Percentiles rank a stretch among this genome's conserved stretches.
Evolutionary conservation across 2,329 filamentous ascomycete genomes (phyloP).

Genomic region (Escovopsis sp.): DNA sequence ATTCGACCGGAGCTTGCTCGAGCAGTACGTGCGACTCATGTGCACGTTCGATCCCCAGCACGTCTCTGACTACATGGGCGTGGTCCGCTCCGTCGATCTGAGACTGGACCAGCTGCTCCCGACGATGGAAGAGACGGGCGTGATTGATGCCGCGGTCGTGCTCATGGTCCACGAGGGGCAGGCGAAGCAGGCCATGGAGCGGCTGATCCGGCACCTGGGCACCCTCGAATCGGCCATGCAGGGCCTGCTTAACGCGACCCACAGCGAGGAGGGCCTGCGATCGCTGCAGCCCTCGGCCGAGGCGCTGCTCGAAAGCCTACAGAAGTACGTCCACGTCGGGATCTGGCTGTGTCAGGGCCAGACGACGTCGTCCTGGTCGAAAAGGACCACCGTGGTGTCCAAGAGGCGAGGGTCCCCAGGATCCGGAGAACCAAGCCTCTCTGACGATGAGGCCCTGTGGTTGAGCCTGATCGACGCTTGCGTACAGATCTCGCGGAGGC

Average conservation of each 20-base stretch:
- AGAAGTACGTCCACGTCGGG: conserved; percentile 84
- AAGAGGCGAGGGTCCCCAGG: conserved; percentile 30
- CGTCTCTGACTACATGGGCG: conserved; percentile 71
- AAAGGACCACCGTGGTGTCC: conserved; percentile 28
- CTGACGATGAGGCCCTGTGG: conserved; percentile 42
- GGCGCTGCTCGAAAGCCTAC: conserved; percentile 60
- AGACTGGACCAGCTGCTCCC: conserved; percentile 68
- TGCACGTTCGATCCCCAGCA: conserved; percentile 70
- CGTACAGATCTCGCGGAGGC: conserved; percentile 46
- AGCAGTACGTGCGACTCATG: conserved; percentile 81
- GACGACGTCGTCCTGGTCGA: conserved; percentile 44
- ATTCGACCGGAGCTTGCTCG: conserved; percentile 48
- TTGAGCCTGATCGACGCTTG: conserved; percentile 43
- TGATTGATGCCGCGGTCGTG: conserved; percentile 83
- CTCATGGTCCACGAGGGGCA: conserved; percentile 82
- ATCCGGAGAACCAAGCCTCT: conserved; percentile 28
- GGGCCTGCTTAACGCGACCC: conserved; percentile 49
- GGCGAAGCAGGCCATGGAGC: conserved; percentile 65
- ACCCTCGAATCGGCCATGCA: conserved; percentile 66
- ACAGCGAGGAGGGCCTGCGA: conserved; percentile 34
- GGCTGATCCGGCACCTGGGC: conserved; percentile 65
- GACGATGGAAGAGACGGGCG: conserved; percentile 74
- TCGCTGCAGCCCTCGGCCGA: conserved; percentile 48
- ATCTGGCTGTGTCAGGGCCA: conserved; percentile 92
- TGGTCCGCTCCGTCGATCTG: conserved; percentile 62